These are phyloP conservation scores for Delonix regia DNA, from an alignment of 306 rosid species.

Conservation along the genomic window DNA sequence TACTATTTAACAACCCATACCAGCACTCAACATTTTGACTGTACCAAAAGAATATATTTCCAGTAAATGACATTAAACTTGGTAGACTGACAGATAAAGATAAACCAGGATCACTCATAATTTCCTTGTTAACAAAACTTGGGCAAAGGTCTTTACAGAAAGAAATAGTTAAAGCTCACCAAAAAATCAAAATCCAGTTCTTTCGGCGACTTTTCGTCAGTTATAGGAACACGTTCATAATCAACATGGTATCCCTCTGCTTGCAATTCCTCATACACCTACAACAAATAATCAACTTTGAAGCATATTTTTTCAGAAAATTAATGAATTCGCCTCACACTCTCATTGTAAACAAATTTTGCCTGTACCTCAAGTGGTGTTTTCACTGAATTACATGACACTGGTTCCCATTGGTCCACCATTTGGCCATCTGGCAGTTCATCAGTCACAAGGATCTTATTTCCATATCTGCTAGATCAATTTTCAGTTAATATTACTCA, in stretches of 20 bases:
- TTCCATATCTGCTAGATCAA: conserved; percentile 70
- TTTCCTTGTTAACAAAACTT: conserved; percentile 26
- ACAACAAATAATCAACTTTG: conserved; percentile 34
- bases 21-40: conserved; percentile 30
- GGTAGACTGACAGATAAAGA: not conserved
- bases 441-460: conserved; percentile 93
- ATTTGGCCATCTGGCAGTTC: conserved; percentile 98
- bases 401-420: conserved; percentile 97
- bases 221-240: conserved; percentile 93
- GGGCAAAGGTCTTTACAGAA: not conserved
- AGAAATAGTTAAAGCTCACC: conserved; percentile 54
- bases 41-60: conserved; percentile 22
- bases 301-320: conserved; percentile 32
- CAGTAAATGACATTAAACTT: conserved; percentile 23
- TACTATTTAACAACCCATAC: too few relatives aligned
- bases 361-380: conserved; percentile 79
- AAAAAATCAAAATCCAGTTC: conserved; percentile 87
- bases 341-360: conserved; percentile 30
- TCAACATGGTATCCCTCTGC: conserved; percentile 81
- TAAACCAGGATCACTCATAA: conserved; percentile 15
- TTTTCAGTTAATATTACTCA: conserved; percentile 38
- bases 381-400: conserved; percentile 72
- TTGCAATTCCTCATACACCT: conserved; percentile 91
- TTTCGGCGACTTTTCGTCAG: conserved; percentile 94
- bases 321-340: conserved; percentile 7